Conservation (phyloP, 1,284 basidiomycete genomes). For the Sanghuangporus sanghuang region DNA sequence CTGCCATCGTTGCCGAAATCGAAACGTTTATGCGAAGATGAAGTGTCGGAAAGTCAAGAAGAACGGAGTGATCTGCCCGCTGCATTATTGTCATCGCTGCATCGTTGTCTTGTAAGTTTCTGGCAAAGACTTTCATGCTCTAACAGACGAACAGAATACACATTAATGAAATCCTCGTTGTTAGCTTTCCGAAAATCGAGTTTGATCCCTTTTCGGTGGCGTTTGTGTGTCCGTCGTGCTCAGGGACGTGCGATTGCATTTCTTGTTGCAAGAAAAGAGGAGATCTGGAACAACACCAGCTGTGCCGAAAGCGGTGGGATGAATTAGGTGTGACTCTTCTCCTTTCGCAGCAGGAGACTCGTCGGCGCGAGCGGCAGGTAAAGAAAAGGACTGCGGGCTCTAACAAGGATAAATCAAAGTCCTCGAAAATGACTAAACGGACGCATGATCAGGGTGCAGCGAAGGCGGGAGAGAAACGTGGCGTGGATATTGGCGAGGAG, state of each 20-base stretch:
- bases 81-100: conserved; percentile 12
- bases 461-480: background rate
- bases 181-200: conserved; percentile 8
- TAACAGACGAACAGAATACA: too few relatives aligned
- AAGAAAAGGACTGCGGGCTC: background rate
- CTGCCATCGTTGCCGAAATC: conserved; percentile 12
- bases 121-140: background rate
- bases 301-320: background rate
- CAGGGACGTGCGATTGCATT: conserved; percentile 1
- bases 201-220: conserved; percentile 4
- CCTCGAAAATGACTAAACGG: background rate
- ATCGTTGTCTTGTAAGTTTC: conserved; percentile 1
- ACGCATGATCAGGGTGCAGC: background rate
- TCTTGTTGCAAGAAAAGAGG: background rate
- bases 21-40: conserved; percentile 15
- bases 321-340: background rate
- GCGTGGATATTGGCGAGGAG: background rate
- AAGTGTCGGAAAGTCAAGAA: conserved; percentile 10
- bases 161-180: background rate
- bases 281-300: background rate
- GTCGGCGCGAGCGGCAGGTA: background rate
- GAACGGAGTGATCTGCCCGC: conserved; percentile 1
- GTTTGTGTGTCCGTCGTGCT: conserved; percentile 10
- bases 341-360: conserved; percentile 4
- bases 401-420: background rate